These are phyloP conservation scores for Hericium rajendrae DNA, from an alignment of 768 basidiomycete species.

Conservation along the genomic window DNA sequence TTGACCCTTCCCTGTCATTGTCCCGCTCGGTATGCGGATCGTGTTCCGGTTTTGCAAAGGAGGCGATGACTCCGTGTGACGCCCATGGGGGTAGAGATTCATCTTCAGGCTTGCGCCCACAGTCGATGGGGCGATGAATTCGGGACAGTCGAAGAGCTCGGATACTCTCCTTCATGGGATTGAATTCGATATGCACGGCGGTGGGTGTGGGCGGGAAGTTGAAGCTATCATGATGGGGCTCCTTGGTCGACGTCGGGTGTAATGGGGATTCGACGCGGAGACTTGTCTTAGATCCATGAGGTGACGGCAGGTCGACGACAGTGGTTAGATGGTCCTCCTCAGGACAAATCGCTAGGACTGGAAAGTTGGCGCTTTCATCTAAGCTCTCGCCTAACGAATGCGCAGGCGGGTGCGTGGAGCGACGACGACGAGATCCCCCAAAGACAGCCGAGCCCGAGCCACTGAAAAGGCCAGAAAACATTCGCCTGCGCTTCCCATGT, in stretches of 20 bases:
- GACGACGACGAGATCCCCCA: background rate
- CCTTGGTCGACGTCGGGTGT: background rate
- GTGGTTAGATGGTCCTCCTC: background rate
- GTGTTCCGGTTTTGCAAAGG: background rate
- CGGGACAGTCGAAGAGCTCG: background rate
- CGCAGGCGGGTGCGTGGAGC: background rate
- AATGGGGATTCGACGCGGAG: background rate
- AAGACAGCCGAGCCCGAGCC: background rate
- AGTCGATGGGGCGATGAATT: background rate
- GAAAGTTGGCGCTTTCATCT: background rate
- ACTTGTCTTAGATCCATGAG: no score
- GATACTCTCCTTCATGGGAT: background rate
- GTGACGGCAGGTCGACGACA: background rate
- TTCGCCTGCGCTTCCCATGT: background rate
- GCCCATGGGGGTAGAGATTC: background rate
- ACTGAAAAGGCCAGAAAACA: conserved; percentile 3
- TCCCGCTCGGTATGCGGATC: background rate
- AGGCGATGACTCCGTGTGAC: background rate
- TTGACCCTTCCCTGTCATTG: background rate
- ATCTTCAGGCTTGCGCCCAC: background rate
- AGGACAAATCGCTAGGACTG: background rate
- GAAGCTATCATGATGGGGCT: background rate
- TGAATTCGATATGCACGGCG: background rate
- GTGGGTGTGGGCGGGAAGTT: background rate
- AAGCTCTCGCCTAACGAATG: background rate